Base-by-base conservation (phyloP, 805 yeast species). In the Cyberlindnera saturnus region DNA sequence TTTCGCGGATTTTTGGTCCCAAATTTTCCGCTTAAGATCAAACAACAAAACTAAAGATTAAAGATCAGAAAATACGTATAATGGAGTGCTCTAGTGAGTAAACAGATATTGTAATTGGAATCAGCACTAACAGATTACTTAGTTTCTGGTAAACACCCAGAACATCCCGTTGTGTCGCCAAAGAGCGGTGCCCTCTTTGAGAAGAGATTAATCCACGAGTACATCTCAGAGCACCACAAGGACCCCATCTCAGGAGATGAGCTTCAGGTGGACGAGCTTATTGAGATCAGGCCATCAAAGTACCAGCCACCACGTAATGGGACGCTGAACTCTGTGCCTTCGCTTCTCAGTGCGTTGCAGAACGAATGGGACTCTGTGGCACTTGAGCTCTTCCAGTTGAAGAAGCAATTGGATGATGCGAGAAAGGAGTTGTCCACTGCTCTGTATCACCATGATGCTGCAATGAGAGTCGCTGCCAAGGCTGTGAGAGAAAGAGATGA, bases 311-410 rank as follows among this genome's bases (percentile, higher is more conserved):
- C 67, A 42, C 64, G 60, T 50, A 77, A 70, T 9, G 69, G 84
- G 1, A 66, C 73, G 0, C 56, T 69, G 45, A 75, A 81, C 18
- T 84, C 95, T 0, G 86, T 90, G 28, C 98, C 98, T 0, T 70
- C 86, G 4, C 63, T 90, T 53, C 67, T 90, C 40, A 70, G 86
- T 3, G 68, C 84, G 2, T 77, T 90, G 48, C 96, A 90, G 59
- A 79, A 82, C 46, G 96, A 89, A 62, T 90, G 95, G 89, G 97
- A 90, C 57, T 77, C 96, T 0, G 60, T 86, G 36, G 86, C 91
- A 26, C 66, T 90, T 40, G 97, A 91, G 56, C 71, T 84, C 17
- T 88, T 87, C 56, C 75, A 80, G 33, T 66, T 90, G 48, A 72
- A 93, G 47, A 84, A 86, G 58, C 88, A 84, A 52, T 68, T 89